Base-by-base conservation (phyloP, 306 rosid genomes). In the Glycine tomentella region DNA sequence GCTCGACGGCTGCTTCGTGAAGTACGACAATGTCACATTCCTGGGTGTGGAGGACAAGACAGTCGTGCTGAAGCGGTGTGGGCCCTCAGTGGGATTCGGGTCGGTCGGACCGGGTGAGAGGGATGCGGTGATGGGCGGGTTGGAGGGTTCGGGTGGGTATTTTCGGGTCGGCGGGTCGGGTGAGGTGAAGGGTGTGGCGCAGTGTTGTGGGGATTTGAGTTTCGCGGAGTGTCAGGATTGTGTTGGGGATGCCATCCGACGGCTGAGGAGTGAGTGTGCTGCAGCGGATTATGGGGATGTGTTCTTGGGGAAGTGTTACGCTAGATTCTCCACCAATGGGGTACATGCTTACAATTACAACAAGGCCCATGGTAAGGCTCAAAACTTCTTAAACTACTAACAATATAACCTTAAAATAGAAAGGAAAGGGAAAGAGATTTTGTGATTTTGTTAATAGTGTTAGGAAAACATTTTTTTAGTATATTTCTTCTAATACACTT, bases 11-110 rank as follows among this genome's bases (percentile, higher is more conserved):
- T 95, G 99, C 70, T 93, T 83, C 81, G 87, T 95, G 52, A 95
- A 95, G 84, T 95, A 89, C 83, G 98, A 95, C 38, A 95, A 93
- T 79, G 81, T 81, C 0, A 78, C 81, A 7, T 95, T 95, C 33
- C 48, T 95, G 2, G 98, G 99, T 0, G 88, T 75, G 40, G 96
- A 93, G 80, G 99, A 95, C 61, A 95, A 93, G 87, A 79, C 92
- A 1, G 87, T 95, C 55, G 93, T 88, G 79, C 20, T 91, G 42
- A 93, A 88, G 88, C 93, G 88, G 77, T 95, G 99, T 14, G 99
- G 98, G 48, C 88, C 95, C 3, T 88, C 95, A 2, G 9, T 9
- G 33, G 74, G 56, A 2, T 42, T 7, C 36, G 52, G 48, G 72
- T 69, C 0, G 97, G 97, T 76, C 69, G 84, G 10, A 83, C 84